Conservation (phyloP, 78 protist species). For the Ministeria vibrans region DNA sequence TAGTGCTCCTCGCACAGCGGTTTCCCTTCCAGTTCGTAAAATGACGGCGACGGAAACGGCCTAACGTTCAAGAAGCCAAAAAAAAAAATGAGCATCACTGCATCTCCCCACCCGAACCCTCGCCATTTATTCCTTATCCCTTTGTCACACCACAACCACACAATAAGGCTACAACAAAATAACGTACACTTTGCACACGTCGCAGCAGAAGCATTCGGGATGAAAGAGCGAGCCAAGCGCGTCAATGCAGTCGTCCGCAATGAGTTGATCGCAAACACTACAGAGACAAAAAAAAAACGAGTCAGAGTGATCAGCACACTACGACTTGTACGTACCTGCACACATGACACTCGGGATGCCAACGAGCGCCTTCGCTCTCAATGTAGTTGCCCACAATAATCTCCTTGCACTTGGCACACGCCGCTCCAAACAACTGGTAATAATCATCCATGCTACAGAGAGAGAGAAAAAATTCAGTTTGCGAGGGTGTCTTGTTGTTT, state of each 20-base stretch:
- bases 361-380: not conserved
- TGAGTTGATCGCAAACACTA: not conserved
- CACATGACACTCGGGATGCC: not conserved
- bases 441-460: constrained; percentile 29
- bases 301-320: no score
- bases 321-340: no score
- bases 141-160: not conserved
- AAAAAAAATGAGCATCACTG: not conserved
- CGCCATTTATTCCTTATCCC: no score
- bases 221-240: not conserved
- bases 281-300: no score
- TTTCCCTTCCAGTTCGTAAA: not conserved
- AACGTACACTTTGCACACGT: no score
- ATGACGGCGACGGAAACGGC: not conserved
- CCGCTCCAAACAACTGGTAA: constrained; percentile 22
- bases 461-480: no score
- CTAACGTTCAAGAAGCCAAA: not conserved
- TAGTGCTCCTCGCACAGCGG: not conserved
- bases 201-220: not conserved
- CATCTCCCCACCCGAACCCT: no score
- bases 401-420: not conserved
- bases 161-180: not conserved
- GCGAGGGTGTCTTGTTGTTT: no score
- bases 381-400: not conserved
- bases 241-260: not conserved